Evolutionary conservation across 2,329 filamentous ascomycete species (phyloP).

Genomic region (Clonostachys byssicola): DNA sequence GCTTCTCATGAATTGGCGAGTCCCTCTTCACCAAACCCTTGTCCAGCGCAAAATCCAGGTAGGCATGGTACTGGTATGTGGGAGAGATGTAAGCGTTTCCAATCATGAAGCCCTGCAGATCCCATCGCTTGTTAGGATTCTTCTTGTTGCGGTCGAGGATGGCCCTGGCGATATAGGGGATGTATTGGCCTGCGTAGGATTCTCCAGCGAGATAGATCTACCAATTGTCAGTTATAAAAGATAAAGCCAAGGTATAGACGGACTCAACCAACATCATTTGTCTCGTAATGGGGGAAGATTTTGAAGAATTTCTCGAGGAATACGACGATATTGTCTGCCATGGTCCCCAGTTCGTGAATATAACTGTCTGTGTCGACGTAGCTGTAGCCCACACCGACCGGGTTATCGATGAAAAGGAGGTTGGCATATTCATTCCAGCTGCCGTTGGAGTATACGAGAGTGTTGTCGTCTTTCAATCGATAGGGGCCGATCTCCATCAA

Average conservation of each 20-base stretch:
- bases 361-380: constrained; percentile 90
- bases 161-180: constrained; percentile 91
- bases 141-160: constrained; percentile 83
- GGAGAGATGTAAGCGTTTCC: constrained; percentile 98
- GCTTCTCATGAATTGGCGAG: constrained; percentile 55
- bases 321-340: constrained; percentile 81
- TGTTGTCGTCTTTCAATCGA: constrained; percentile 70
- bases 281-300: constrained; percentile 86
- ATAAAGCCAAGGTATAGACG: not conserved
- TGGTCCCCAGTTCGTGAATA: constrained; percentile 77
- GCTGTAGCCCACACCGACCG: constrained; percentile 93
- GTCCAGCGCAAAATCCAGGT: constrained; percentile 77
- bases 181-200: constrained; percentile 95
- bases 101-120: constrained; percentile 80
- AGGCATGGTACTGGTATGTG: constrained; percentile 82
- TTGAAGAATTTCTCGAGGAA: constrained; percentile 92
- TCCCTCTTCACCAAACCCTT: constrained; percentile 67
- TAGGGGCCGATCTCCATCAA: constrained; percentile 97
- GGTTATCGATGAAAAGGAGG: constrained; percentile 93
- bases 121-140: constrained; percentile 53
- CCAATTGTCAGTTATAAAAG: constrained; percentile 8
- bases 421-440: constrained; percentile 99
- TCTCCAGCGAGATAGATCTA: constrained; percentile 94
- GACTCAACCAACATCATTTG: constrained; percentile 75
- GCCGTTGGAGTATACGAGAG: constrained; percentile 78